Percentiles rank a stretch among this genome's conserved stretches.
phyloP scores from a whole-genome alignment of 305 asterid species.

The Fraxinus baroniana region DNA sequence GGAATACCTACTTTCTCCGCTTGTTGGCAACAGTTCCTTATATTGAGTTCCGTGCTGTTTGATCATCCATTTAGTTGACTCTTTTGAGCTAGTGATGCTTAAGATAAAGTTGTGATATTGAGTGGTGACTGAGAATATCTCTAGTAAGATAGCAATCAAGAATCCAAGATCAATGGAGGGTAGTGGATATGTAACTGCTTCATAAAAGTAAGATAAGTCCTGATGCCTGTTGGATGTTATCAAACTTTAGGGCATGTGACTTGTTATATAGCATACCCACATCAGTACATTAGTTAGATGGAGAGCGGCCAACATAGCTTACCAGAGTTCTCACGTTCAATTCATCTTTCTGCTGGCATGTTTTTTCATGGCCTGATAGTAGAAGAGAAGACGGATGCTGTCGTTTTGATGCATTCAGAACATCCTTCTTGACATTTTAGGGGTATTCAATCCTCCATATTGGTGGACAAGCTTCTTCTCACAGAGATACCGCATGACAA shows the following conservation, averaged over 20 bases:
- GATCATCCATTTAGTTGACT: conserved; percentile 8
- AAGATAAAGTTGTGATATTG: conserved; percentile 21
- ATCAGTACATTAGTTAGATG: conserved; percentile 9
- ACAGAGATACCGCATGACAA: conserved; percentile 3
- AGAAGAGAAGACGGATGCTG: conserved; percentile 6
- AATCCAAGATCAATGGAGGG: conserved; percentile 8
- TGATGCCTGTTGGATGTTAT: conserved; percentile 15
- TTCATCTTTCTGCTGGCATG: conserved; percentile 16
- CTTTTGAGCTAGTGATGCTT: conserved; percentile 14
- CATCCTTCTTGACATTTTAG: conserved; percentile 15
- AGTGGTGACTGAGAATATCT: conserved; percentile 18
- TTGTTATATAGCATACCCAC: conserved; percentile 12
- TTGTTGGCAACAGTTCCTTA: conserved; percentile 10
- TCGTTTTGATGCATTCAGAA: conserved; percentile 11
- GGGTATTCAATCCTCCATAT: conserved; percentile 8
- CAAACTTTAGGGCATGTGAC: conserved; percentile 1
- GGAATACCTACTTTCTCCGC: background rate
- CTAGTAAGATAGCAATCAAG: conserved; percentile 25
- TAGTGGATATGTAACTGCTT: background rate
- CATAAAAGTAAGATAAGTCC: background rate
- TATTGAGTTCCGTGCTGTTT: conserved; percentile 13
- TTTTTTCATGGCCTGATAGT: conserved; percentile 8
- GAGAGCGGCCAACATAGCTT: conserved; percentile 19
- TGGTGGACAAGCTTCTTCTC: conserved; percentile 9
- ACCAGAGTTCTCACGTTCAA: conserved; percentile 10